A percentile compares a stretch with the other conserved stretches of the same genome.
phyloP scores from a whole-genome alignment of 306 rosid genomes.

The Neltuma alba region DNA sequence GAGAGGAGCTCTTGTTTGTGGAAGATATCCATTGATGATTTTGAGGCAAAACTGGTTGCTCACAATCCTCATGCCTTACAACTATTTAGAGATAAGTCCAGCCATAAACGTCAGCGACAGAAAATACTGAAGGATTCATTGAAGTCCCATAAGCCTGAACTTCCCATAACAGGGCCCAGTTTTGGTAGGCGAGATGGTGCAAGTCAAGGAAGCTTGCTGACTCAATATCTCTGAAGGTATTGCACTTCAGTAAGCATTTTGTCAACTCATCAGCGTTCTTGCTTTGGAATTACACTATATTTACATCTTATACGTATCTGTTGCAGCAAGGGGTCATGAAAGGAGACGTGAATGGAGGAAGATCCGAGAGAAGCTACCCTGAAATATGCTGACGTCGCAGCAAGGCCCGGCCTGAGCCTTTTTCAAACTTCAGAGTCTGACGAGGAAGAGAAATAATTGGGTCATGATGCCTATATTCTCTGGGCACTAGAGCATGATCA shows the following conservation, averaged over 20 bases:
- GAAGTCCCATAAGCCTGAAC: slow-evolving; percentile 96
- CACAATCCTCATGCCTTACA: slow-evolving; percentile 97
- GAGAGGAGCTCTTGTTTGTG: slow-evolving; percentile 97
- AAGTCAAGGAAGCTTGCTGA: slow-evolving; percentile 91
- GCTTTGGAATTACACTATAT: slow-evolving; percentile 25
- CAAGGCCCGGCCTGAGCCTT: slow-evolving; percentile 87
- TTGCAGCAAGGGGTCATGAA: slow-evolving; percentile 95
- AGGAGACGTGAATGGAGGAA: slow-evolving; percentile 99
- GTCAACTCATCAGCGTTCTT: background rate
- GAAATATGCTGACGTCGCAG: slow-evolving; percentile 90
- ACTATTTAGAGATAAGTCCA: slow-evolving; percentile 89
- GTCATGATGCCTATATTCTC: slow-evolving; percentile 15
- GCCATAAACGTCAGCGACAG: slow-evolving; percentile 91
- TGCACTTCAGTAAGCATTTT: slow-evolving; percentile 4
- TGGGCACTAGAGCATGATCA: background rate
- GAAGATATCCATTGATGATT: slow-evolving; percentile 88
- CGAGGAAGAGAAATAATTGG: slow-evolving; percentile 81
- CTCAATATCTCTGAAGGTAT: slow-evolving; percentile 96
- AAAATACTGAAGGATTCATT: slow-evolving; percentile 85
- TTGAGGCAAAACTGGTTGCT: slow-evolving; percentile 83
- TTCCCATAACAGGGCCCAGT: slow-evolving; percentile 95
- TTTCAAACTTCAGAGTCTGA: slow-evolving; percentile 90
- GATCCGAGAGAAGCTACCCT: slow-evolving; percentile 98
- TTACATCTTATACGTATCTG: slow-evolving; percentile 20
- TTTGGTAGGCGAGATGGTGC: slow-evolving; percentile 94